phyloP scores from a whole-genome alignment of 768 basidiomycete species.

The Termitomyces sp. region DNA sequence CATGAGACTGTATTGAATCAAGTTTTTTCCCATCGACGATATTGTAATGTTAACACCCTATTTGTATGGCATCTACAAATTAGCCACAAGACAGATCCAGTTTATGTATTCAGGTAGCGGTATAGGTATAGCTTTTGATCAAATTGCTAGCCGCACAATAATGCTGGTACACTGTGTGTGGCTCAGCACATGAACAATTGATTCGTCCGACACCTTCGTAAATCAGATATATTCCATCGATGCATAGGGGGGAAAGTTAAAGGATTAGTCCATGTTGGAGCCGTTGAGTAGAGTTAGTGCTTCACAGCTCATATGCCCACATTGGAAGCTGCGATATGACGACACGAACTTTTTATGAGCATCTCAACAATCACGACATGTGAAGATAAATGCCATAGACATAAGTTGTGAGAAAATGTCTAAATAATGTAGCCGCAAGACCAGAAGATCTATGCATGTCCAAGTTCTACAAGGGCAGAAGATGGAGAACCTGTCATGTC shows the following conservation, averaged over 20 bases:
- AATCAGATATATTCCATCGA: neutral
- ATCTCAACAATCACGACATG: neutral
- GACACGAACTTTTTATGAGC: neutral
- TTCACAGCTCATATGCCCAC: neutral
- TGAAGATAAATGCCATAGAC: neutral
- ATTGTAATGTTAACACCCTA: neutral
- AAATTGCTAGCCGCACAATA: neutral
- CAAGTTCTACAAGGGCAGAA: slow-evolving; percentile 1
- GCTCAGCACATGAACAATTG: neutral
- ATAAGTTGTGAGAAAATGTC: neutral
- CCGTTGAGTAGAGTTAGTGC: neutral
- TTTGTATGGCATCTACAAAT: neutral
- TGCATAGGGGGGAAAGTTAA: neutral
- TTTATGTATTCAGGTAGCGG: neutral
- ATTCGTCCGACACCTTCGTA: neutral
- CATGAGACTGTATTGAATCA: neutral
- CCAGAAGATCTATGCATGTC: neutral
- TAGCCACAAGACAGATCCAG: neutral
- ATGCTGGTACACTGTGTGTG: neutral
- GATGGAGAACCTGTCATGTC: neutral
- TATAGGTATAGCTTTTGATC: neutral
- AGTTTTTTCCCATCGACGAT: neutral
- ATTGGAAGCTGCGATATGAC: neutral
- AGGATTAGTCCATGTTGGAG: neutral
- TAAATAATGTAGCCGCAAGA: neutral